Evolutionary conservation across 345 rosid genomes (phyloP), one percentile per base, ranked within the genome.

Genomic region (Pistacia atlantica): DNA sequence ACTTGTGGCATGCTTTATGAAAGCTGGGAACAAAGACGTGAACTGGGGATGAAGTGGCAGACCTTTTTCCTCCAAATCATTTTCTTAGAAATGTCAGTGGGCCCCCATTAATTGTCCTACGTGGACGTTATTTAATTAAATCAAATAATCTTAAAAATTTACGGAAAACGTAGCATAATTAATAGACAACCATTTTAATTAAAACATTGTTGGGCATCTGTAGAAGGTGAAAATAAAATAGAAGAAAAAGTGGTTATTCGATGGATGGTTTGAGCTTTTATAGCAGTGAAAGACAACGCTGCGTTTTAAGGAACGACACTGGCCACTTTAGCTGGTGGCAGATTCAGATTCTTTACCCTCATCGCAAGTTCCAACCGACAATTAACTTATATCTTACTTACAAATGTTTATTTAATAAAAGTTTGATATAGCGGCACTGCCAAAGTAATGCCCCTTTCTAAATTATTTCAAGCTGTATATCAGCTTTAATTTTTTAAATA

Each of bases 1-100:
- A 80, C 73, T 69, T 78, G 77, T 82, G 88, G 65, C 77, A 49
- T 78, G 76, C 82, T 66, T 85, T 52, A 33, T 51, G 81, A 68
- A 64, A 64, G 72, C 61, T 49, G 83, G 70, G 77, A 45, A 38
- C 64, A 51, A 56, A 56, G 64, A 64, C 79, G 76, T 69, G 75
- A 31, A 31, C 33, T 31, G 33, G 33, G 7, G 78, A 67, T 51
- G 75, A 72, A 11, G 74, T 59, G 78, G 82, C 78, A 49, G 52
- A 1, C 60, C 76, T 68, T 80, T 74, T 77, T 59, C 33, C 75
- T 38, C 33, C 14, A 13, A 31, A 46, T 52, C 37, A 62, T 70
- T 79, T 68, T 63, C 52, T 4, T 55, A 20, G 57, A 66, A 72
- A 49, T 48, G 31, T 28, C 11, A 3, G 51, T 16, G 71, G 84